A percentile compares a stretch with the other conserved stretches of the same genome.
phyloP scores from a whole-genome alignment of 148 eudicot genomes.

The Fagopyrum tataricum region DNA sequence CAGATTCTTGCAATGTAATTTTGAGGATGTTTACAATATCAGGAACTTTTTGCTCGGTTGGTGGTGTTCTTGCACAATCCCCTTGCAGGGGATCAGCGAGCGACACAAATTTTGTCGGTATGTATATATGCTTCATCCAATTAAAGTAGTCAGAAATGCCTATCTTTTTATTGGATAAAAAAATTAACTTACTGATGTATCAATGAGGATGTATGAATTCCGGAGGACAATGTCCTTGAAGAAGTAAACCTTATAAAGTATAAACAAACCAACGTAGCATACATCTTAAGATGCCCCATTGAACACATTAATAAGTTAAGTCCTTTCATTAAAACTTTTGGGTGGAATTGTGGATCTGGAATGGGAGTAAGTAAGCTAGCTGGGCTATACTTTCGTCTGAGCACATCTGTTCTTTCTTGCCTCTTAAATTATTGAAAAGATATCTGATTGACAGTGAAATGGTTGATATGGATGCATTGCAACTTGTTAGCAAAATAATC shows the following conservation, averaged over 20 bases:
- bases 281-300: background rate
- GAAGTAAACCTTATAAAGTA: too few species aligned
- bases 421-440: background rate
- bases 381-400: background rate
- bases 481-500: background rate
- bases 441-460: background rate
- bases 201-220: background rate
- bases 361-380: background rate
- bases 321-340: background rate
- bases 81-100: constrained; percentile 79
- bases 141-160: background rate
- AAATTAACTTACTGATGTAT: background rate
- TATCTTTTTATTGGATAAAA: constrained; percentile 1
- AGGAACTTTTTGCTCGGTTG: constrained; percentile 96
- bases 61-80: constrained; percentile 93
- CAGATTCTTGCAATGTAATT: background rate
- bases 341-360: background rate
- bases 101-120: constrained; percentile 82
- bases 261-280: background rate
- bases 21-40: constrained; percentile 6
- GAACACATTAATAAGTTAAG: background rate
- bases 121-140: constrained; percentile 14
- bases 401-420: background rate
- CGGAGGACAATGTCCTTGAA: background rate
- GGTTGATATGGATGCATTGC: background rate